Evolutionary conservation across 495 filamentous ascomycete genomes (phyloP).

Genomic region (Aspergillus asperescens): DNA sequence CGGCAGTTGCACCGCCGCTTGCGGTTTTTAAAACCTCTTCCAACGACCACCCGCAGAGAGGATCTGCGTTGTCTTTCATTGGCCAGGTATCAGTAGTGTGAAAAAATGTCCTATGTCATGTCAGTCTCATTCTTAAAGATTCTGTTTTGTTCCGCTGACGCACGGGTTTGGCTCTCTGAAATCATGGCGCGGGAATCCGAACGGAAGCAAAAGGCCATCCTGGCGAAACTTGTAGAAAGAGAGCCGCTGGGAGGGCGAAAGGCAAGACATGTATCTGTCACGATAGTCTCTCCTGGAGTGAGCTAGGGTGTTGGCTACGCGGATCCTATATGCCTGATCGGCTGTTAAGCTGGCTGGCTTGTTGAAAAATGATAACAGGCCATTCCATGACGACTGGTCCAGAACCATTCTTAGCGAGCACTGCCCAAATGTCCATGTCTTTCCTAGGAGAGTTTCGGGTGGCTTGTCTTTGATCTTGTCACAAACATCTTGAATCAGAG

Average conservation of each 20-base stretch:
- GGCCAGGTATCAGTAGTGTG: conserved; percentile 8
- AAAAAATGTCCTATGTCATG: background rate
- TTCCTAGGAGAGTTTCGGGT: background rate
- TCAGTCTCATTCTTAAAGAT: background rate
- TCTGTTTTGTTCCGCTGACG: background rate
- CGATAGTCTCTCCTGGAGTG: background rate
- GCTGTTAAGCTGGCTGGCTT: background rate
- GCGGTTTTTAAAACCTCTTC: conserved; percentile 21
- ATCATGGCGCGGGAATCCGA: conserved; percentile 24
- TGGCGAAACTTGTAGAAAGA: conserved; percentile 22
- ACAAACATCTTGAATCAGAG: conserved; percentile 27
- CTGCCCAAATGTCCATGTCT: background rate
- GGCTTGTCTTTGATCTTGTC: conserved; percentile 1
- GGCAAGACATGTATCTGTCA: background rate
- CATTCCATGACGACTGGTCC: background rate
- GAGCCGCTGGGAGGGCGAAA: conserved; percentile 11
- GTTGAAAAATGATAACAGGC: background rate
- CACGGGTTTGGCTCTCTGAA: conserved; percentile 29
- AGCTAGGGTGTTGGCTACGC: conserved; percentile 1
- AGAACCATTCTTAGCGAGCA: background rate
- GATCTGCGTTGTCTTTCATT: conserved; percentile 16
- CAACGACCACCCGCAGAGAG: conserved; percentile 22
- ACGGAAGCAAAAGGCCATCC: conserved; percentile 34
- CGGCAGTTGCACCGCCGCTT: conserved; percentile 15
- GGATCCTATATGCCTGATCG: background rate